Base-by-base conservation (phyloP, 805 yeast species). In the Yamadazyma ubonensis region DNA sequence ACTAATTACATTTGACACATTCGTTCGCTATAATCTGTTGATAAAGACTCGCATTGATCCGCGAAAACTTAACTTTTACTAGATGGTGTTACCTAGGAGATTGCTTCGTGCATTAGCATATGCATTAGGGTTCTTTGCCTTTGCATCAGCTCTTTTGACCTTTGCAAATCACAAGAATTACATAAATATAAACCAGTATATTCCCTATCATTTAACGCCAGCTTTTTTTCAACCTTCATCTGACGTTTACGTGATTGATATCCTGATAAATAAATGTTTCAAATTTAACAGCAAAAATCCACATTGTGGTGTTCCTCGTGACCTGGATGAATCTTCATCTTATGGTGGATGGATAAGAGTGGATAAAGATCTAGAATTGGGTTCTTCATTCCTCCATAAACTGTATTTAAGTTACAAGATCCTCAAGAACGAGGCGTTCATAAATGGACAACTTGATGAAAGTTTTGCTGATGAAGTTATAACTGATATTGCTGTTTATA, bases 321-420 rank as follows among this genome's bases (percentile, higher is more conserved):
- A 43, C 6, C 18, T 31, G 2, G 53, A 53, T 5, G 61, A 64
- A 29, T 31, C 57, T 10, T 35, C 36, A 1, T 17, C 20, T 11
- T 38, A 46, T 26, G 62, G 63, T 6, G 61, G 61, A 9, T 77
- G 80, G 79, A 39, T 45, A 26, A 58, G 61, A 36, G 45, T 75
- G 18, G 66, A 67, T 16, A 76, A 76, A 47, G 82, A 78, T 50
- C 59, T 79, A 27, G 50, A 53, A 12, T 60, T 78, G 40, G 70
- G 71, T 4, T 48, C 54, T 16, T 61, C 71, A 4, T 76, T 79
- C 79, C 46, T 65, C 25, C 51, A 55, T 34, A 58, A 59, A 35
- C 65, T 68, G 28, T 77, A 51, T 50, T 48, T 79, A 14, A 63
- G 55, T n/a, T 54, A 55, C 43, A 55, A 68, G 45, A 49, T 49